phyloP scores from a whole-genome alignment of 495 filamentous ascomycete genomes.

The Hypoxylon lienhwacheense region DNA sequence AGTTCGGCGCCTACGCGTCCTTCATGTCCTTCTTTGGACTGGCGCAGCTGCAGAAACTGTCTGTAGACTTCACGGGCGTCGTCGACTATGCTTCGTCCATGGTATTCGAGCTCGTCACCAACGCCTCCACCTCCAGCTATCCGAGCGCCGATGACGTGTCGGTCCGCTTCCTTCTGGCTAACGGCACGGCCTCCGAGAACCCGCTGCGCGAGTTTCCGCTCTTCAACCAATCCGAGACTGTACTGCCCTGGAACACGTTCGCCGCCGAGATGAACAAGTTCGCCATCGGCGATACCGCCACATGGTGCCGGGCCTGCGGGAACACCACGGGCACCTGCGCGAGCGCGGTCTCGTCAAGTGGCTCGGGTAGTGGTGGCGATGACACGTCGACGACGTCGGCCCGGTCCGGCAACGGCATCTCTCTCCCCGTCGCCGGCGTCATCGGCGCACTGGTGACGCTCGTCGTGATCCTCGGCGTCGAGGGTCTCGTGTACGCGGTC shows the following conservation, averaged over 20 bases:
- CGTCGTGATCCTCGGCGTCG: constrained; percentile 45
- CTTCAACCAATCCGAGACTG: constrained; percentile 59
- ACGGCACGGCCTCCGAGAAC: constrained; percentile 62
- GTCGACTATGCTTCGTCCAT: constrained; percentile 69
- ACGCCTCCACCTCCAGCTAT: constrained; percentile 47
- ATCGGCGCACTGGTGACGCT: constrained; percentile 55
- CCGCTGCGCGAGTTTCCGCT: constrained; percentile 59
- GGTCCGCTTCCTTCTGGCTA: constrained; percentile 77
- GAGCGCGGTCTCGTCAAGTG: constrained; percentile 33
- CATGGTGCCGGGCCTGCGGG: constrained; percentile 74
- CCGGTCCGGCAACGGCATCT: constrained; percentile 35
- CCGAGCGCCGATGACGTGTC: constrained; percentile 60
- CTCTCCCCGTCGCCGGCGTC: constrained; percentile 56
- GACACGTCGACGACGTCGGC: background rate
- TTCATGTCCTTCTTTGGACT: constrained; percentile 78
- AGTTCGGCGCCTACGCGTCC: constrained; percentile 71
- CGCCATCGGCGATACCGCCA: constrained; percentile 57
- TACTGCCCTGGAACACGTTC: constrained; percentile 67
- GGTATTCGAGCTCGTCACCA: constrained; percentile 74
- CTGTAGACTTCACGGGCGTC: constrained; percentile 67
- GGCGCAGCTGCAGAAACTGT: constrained; percentile 56
- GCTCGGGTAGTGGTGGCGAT: background rate
- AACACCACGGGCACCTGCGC: constrained; percentile 63
- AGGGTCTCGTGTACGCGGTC: constrained; percentile 44
- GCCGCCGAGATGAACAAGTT: constrained; percentile 59